Conservation (phyloP, 2,329 filamentous ascomycete genomes). For the Rutstroemia sp. region DNA sequence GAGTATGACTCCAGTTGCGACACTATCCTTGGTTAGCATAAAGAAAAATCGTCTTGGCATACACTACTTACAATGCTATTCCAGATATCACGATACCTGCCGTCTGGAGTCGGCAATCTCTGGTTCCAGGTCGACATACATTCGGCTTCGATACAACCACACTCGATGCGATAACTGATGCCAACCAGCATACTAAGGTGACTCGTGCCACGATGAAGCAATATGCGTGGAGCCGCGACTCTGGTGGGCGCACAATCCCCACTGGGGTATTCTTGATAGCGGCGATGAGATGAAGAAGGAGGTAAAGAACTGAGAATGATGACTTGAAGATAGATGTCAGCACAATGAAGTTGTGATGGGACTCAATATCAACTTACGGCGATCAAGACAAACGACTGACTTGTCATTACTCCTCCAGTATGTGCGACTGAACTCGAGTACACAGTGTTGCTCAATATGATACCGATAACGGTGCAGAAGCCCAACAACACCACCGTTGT, state of each 20-base stretch:
- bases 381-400: constrained; percentile 14
- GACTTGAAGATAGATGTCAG: constrained; percentile 12
- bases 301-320: constrained; percentile 16
- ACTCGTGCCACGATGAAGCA: constrained; percentile 23
- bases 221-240: constrained; percentile 17
- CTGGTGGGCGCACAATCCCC: constrained; percentile 16
- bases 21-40: constrained; percentile 8
- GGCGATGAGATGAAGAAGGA: constrained; percentile 16
- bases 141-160: constrained; percentile 16
- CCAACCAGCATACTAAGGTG: constrained; percentile 17
- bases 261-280: constrained; percentile 17
- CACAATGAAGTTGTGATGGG: neutral
- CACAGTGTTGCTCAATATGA: constrained; percentile 10
- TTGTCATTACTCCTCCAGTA: constrained; percentile 11
- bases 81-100: constrained; percentile 16
- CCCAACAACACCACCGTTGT: constrained; percentile 12
- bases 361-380: constrained; percentile 15
- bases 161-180: constrained; percentile 15
- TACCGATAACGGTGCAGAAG: constrained; percentile 8
- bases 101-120: constrained; percentile 14
- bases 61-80: constrained; percentile 18
- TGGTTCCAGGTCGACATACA: constrained; percentile 9
- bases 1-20: constrained; percentile 19
- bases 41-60: neutral
- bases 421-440: constrained; percentile 8